phyloP scores from a whole-genome alignment of 106 monocot species.

The Alisma plantagoaquatica region DNA sequence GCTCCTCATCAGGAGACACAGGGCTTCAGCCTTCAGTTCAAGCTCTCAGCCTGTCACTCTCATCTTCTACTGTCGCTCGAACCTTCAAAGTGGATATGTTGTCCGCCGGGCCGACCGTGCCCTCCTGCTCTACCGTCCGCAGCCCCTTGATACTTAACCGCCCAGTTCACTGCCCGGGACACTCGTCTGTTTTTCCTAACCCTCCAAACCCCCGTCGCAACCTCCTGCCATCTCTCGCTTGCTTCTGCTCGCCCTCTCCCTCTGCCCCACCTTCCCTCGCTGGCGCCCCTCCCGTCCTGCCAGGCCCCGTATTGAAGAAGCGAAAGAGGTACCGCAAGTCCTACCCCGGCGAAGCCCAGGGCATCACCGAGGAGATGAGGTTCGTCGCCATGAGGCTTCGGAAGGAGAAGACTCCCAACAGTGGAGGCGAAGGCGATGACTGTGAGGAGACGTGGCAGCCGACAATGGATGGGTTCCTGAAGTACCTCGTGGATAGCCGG shows the following conservation, averaged over 20 bases:
- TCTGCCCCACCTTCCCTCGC: not conserved
- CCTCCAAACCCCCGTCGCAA: not conserved
- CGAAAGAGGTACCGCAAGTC: conserved; percentile 51
- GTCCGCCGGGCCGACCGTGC: no score
- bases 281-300: not conserved
- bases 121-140: not conserved
- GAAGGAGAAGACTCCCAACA: not conserved
- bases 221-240: not conserved
- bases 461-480: conserved; percentile 70
- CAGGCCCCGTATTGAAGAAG: conserved; percentile 29
- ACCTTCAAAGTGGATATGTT: no score
- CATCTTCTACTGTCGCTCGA: no score
- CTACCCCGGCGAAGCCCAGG: conserved; percentile 73
- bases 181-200: no score
- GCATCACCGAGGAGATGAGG: conserved; percentile 91
- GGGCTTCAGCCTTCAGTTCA: no score
- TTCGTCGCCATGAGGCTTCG: conserved; percentile 92
- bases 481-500: conserved; percentile 87
- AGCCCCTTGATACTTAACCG: not conserved
- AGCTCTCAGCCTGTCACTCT: no score
- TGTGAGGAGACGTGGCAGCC: conserved; percentile 48
- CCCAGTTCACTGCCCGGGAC: not conserved
- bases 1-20: no score
- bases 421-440: not conserved
- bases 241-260: not conserved